Evolutionary conservation across 2,329 filamentous ascomycete species (phyloP), one percentile per base, ranked within the genome.

Genomic region (Hypoxylon sp.): DNA sequence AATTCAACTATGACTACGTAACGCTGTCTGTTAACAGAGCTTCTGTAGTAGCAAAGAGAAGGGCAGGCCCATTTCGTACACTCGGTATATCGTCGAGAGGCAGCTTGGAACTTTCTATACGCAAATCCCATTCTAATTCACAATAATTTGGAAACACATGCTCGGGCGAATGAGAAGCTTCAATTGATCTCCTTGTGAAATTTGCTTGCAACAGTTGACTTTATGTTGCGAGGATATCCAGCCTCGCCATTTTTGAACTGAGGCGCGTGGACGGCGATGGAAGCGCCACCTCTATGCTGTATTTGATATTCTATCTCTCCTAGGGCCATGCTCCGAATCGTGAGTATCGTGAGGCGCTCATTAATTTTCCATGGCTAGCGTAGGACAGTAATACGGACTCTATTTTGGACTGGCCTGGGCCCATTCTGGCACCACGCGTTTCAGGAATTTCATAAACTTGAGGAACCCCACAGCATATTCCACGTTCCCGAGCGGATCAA

Each of bases 371-470:
- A 14, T 34, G 12, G 30, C 30, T 12, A 11, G 11, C 11, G 45
- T 29, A 30, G 12, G 23, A 11, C 8, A 6, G n/a, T 9, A 41
- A 23, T 54, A 32, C 14, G 27, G 7, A 27, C 19, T 12, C 45
- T 37, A 57, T 30, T 48, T 48, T 1, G 25, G 12, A 21, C 32
- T 61, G 46, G 19, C 9, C 27, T 45, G 19, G 34, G 74, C 46
- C 87, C 87, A 89, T 16, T 78, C 75, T 14, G 84, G 85, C 19
- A 81, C 78, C 3, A 87, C 86, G 64, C 80, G 82, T 76, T 85
- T 85, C 57, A 88, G 75, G 70, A 85, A 89, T 48, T 83, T 87
- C 87, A 90, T 89, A 68, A 90, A 90, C 76, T 90, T 90, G 73
- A 81, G 88, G 73, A 90, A 84, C 0, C 88, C 88, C 53, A 90